Evolutionary conservation across 306 rosid species (phyloP).

Genomic region (Lotus japonicus): DNA sequence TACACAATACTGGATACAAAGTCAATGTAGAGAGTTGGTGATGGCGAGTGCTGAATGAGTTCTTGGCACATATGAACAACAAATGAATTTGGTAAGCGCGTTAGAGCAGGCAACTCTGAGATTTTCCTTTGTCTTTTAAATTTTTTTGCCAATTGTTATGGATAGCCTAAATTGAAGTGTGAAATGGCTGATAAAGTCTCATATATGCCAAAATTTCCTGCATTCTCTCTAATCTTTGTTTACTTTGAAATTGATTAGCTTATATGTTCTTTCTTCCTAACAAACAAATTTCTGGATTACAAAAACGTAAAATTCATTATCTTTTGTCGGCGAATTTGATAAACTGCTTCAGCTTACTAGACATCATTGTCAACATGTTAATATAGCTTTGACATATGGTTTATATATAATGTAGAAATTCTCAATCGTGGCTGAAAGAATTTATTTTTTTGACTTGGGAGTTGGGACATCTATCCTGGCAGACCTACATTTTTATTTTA

Average conservation of each 20-base stretch:
- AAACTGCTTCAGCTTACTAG: not conserved
- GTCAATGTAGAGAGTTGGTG: slow-evolving; percentile 25
- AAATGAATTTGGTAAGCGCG: slow-evolving; percentile 7
- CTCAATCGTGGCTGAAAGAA: not conserved
- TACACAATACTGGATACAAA: not conserved
- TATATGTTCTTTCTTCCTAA: not conserved
- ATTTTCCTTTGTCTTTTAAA: not conserved
- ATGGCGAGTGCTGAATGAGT: not conserved
- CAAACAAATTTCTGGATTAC: not conserved
- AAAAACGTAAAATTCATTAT: not conserved
- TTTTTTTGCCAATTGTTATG: not conserved
- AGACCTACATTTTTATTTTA: too few relatives aligned
- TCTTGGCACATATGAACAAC: not conserved
- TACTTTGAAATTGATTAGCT: not conserved
- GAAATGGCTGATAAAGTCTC: slow-evolving; percentile 18
- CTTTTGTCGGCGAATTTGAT: not conserved
- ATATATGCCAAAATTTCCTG: not conserved
- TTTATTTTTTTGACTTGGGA: too few relatives aligned
- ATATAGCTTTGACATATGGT: not conserved
- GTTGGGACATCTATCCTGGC: too few relatives aligned
- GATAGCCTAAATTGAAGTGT: not conserved
- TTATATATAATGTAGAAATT: not conserved
- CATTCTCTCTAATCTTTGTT: not conserved
- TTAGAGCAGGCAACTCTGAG: not conserved
- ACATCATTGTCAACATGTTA: not conserved